phyloP scores from a whole-genome alignment of 805 yeast species.

The Kuraishia floccosa region DNA sequence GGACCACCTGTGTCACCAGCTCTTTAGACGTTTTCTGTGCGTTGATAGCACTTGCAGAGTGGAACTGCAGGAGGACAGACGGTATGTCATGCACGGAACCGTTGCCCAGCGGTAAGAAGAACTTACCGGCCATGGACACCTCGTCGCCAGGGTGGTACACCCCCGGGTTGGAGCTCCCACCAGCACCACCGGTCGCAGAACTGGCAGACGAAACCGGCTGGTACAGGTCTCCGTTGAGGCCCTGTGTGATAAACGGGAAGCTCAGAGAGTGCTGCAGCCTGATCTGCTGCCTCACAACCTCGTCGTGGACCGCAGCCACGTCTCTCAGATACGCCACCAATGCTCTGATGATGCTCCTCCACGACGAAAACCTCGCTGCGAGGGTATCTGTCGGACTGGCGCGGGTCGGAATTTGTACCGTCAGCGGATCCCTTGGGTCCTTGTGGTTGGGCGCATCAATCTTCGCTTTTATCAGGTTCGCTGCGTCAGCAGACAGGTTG shows the following conservation, averaged over 20 bases:
- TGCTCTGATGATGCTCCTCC: constrained; percentile 74
- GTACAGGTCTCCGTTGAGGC: constrained; percentile 24
- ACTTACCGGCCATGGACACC: constrained; percentile 25
- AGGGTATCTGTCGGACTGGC: constrained; percentile 81
- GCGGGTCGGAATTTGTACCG: constrained; percentile 38
- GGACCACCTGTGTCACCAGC: constrained; percentile 47
- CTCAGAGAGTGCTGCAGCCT: constrained; percentile 71
- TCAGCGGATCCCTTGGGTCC: constrained; percentile 38
- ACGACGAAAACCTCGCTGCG: constrained; percentile 74
- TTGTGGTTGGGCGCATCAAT: constrained; percentile 7
- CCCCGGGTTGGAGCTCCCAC: constrained; percentile 5
- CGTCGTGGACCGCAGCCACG: constrained; percentile 79
- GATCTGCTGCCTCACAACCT: constrained; percentile 71
- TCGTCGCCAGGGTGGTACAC: constrained; percentile 16
- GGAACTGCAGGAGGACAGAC: constrained; percentile 41
- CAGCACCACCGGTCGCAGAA: constrained; percentile 7
- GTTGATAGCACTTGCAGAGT: constrained; percentile 44
- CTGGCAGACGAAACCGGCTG: constrained; percentile 20
- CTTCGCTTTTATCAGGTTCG: constrained; percentile 7
- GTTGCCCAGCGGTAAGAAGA: constrained; percentile 67
- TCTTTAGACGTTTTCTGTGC: constrained; percentile 52
- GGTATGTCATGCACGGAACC: constrained; percentile 83
- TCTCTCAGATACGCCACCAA: constrained; percentile 68
- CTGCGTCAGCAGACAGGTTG: constrained; percentile 16
- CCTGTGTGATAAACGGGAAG: constrained; percentile 36